Percentiles rank a stretch among this genome's conserved stretches.
Evolutionary conservation across 2,329 filamentous ascomycete species (phyloP).

Genomic region (Orbilia blumenaviensis): DNA sequence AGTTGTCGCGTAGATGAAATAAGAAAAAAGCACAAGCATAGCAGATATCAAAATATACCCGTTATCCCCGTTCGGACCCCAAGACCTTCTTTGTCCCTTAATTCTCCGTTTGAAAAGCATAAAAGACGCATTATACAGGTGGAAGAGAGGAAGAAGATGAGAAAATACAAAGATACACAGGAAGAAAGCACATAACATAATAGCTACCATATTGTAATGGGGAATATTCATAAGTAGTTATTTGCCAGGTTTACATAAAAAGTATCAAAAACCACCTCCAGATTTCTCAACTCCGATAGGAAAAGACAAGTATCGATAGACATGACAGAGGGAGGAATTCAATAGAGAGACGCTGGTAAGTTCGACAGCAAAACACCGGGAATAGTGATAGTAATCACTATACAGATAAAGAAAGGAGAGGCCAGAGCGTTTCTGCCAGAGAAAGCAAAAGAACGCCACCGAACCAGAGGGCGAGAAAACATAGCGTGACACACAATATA

Average conservation of each 20-base stretch:
- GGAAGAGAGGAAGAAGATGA: too few relatives aligned
- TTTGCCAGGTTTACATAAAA: slow-evolving; percentile 22
- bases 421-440: slow-evolving; percentile 16
- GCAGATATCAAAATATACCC: slow-evolving; percentile 6
- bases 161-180: slow-evolving; percentile 10
- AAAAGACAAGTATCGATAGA: slow-evolving; percentile 8
- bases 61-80: slow-evolving; percentile 7
- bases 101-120: slow-evolving; percentile 13
- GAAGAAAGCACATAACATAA: background rate
- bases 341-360: slow-evolving; percentile 21
- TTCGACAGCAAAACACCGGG: slow-evolving; percentile 7
- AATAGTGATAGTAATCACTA: slow-evolving; percentile 35
- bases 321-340: slow-evolving; percentile 1
- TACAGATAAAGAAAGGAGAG: slow-evolving; percentile 40
- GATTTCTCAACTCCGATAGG: slow-evolving; percentile 31
- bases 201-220: background rate
- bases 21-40: slow-evolving; percentile 16
- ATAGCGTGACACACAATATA: slow-evolving; percentile 42
- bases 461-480: slow-evolving; percentile 52
- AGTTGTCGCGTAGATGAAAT: slow-evolving; percentile 5
- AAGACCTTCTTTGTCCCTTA: slow-evolving; percentile 8
- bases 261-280: slow-evolving; percentile 14
- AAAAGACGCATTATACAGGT: slow-evolving; percentile 7
- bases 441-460: slow-evolving; percentile 12
- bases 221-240: slow-evolving; percentile 14